phyloP scores from a whole-genome alignment of 345 rosid genomes.

The Salix purpurea region DNA sequence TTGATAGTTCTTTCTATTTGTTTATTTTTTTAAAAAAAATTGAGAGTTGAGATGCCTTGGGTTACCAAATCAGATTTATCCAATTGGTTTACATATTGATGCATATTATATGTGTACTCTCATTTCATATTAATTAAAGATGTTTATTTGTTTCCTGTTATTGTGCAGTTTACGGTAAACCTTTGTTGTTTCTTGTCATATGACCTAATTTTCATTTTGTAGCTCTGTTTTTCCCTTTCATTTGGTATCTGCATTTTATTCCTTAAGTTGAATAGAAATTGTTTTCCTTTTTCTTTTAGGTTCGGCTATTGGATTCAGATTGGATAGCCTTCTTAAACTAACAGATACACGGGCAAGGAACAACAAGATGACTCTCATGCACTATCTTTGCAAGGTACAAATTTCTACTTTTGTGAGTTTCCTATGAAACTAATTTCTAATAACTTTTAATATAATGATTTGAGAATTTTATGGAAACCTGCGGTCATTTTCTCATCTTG shows the following conservation, averaged over 20 bases:
- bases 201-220: not conserved
- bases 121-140: not conserved
- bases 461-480: not conserved
- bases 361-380: constrained; percentile 93
- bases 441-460: not conserved
- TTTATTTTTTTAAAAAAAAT: too few species aligned
- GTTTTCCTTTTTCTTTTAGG: constrained; percentile 37
- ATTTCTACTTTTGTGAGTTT: not conserved
- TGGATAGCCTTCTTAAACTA: constrained; percentile 94
- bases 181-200: not conserved
- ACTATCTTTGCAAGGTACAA: constrained; percentile 90
- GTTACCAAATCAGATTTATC: not conserved
- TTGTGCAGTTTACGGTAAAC: not conserved
- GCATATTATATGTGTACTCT: not conserved
- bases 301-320: constrained; percentile 79
- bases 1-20: not conserved
- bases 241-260: not conserved
- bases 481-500: not conserved
- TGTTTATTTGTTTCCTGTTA: not conserved
- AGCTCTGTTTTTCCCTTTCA: not conserved
- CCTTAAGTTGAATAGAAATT: not conserved
- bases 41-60: not conserved
- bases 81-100: not conserved
- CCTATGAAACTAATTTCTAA: not conserved
- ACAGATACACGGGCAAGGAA: constrained; percentile 86